Percentiles rank a stretch among this genome's conserved stretches.
Evolutionary conservation across 345 rosid genomes (phyloP).

Genomic region (Arabis alpina): DNA sequence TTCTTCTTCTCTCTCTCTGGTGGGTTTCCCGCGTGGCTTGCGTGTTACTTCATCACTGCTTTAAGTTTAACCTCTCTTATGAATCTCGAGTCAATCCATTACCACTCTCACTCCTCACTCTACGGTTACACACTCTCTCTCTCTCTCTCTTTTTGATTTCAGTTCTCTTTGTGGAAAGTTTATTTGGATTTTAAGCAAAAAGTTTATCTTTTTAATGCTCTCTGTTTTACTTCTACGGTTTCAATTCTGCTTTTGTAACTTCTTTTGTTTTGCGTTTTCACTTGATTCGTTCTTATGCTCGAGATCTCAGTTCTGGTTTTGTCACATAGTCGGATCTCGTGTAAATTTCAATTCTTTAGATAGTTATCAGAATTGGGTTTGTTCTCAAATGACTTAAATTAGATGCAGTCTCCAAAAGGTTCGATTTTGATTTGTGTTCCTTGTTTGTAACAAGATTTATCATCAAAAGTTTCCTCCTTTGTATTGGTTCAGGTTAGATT

Average conservation of each 20-base stretch:
- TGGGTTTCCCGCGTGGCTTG: conserved; percentile 39
- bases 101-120: conserved; percentile 17
- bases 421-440: conserved; percentile 16
- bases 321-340: conserved; percentile 9
- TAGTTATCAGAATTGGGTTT: conserved; percentile 17
- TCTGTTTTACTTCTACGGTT: conserved; percentile 5
- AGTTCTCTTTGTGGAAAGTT: conserved; percentile 22
- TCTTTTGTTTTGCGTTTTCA: not conserved
- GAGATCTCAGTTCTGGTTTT: conserved; percentile 2
- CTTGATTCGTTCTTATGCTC: not conserved
- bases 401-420: conserved; percentile 28
- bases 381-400: conserved; percentile 10
- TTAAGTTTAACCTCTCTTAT: conserved; percentile 31
- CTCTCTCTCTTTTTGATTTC: conserved; percentile 1
- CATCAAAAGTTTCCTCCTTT: conserved; percentile 18
- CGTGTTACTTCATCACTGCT: conserved; percentile 41
- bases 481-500: conserved; percentile 13
- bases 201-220: not conserved
- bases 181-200: conserved; percentile 24
- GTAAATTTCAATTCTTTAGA: not conserved
- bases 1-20: conserved; percentile 21
- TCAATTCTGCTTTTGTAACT: conserved; percentile 8
- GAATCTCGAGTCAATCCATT: conserved; percentile 26
- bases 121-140: conserved; percentile 27
- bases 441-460: too few relatives aligned